Conservation (phyloP, 352 stramenopile genomes). For the Phytophthora macrochlamydospora region DNA sequence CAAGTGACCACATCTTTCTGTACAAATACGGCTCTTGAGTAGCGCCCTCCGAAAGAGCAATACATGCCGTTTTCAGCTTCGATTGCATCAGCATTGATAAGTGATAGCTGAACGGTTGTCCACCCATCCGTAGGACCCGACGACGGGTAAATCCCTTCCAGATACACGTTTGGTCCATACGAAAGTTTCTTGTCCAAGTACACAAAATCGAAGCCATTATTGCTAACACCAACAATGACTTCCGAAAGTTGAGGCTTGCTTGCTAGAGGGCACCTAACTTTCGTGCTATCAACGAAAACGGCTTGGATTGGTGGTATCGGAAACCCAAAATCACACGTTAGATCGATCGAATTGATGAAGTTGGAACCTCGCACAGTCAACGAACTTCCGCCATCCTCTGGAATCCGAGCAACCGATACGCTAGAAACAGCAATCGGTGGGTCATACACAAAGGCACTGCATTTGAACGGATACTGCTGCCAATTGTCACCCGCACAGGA, state of each 20-base stretch:
- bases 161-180: constrained; percentile 20
- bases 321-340: constrained; percentile 34
- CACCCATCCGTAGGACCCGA: constrained; percentile 36
- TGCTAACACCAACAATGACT: constrained; percentile 35
- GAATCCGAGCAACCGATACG: constrained; percentile 21
- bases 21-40: constrained; percentile 25
- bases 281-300: constrained; percentile 18
- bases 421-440: constrained; percentile 18
- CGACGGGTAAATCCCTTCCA: constrained; percentile 31
- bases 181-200: constrained; percentile 12
- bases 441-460: constrained; percentile 30
- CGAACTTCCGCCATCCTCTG: constrained; percentile 17
- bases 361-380: constrained; percentile 37
- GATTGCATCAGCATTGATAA: constrained; percentile 16
- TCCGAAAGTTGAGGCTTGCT: background rate
- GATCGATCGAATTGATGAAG: constrained; percentile 33
- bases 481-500: constrained; percentile 17
- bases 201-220: constrained; percentile 49
- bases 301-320: background rate
- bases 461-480: constrained; percentile 31
- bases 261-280: constrained; percentile 17
- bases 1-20: constrained; percentile 23
- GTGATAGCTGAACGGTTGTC: constrained; percentile 32
- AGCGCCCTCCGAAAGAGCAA: constrained; percentile 43
- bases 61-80: constrained; percentile 17